phyloP scores from a whole-genome alignment of 2,329 filamentous ascomycete genomes.

The Clarireedia sp. region DNA sequence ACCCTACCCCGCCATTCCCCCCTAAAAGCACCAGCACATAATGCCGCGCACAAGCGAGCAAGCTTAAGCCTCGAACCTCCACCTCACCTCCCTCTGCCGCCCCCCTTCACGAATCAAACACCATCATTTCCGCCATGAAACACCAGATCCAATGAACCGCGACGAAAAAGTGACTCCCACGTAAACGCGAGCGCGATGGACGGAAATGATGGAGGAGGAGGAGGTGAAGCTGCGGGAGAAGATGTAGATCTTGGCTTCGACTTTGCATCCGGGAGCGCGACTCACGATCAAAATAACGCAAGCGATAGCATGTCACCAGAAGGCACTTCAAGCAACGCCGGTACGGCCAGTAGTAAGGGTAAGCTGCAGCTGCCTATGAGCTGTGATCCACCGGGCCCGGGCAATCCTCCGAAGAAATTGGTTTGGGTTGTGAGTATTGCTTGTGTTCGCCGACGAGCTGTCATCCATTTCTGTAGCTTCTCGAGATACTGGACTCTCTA shows the following conservation, averaged over 20 bases:
- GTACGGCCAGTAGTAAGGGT: conserved; percentile 23
- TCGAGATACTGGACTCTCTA: too few species aligned
- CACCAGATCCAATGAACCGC: background rate
- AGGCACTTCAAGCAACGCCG: background rate
- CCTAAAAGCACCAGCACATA: background rate
- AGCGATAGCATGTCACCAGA: conserved; percentile 19
- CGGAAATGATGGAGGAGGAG: background rate
- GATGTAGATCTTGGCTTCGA: background rate
- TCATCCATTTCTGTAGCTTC: too few species aligned
- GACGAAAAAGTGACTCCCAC: background rate
- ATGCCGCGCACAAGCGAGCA: background rate
- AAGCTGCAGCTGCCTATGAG: conserved; percentile 65
- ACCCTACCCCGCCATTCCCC: background rate
- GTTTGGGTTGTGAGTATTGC: conserved; percentile 72
- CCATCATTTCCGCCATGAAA: background rate
- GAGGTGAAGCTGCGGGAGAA: background rate
- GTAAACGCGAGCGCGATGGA: background rate
- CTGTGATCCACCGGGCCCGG: conserved; percentile 73
- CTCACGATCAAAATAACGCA: conserved; percentile 10
- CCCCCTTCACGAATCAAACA: background rate
- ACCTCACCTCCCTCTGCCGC: background rate
- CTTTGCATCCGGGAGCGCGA: background rate
- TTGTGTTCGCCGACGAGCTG: too few species aligned
- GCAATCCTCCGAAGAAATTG: conserved; percentile 62
- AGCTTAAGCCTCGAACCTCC: background rate